Percentiles rank a stretch among this genome's conserved stretches.
phyloP scores from a whole-genome alignment of 2,329 filamentous ascomycete genomes.

The Albophoma yamanashiensis region DNA sequence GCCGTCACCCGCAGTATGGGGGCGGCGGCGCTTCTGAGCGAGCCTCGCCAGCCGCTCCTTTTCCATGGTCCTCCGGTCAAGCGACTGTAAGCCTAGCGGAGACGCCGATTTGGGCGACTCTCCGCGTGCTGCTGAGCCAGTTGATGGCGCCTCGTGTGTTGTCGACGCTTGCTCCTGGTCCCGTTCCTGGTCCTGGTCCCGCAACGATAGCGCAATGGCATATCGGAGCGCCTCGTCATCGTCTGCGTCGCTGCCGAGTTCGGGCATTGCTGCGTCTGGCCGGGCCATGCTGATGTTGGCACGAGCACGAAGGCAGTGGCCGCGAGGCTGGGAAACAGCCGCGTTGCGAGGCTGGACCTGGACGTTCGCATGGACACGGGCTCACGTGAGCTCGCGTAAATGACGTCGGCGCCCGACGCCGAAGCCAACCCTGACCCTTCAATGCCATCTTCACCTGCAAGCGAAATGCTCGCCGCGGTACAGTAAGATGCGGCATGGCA shows the following conservation, averaged over 20 bases:
- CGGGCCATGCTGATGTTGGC: not conserved
- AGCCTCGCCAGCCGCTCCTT: conserved; percentile 65
- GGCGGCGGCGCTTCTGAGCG: conserved; percentile 37
- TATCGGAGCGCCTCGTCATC: conserved; percentile 50
- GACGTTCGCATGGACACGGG: conserved; percentile 6
- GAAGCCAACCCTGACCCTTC: not conserved
- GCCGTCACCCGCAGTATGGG: conserved; percentile 9
- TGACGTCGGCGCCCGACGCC: not conserved
- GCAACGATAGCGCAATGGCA: conserved; percentile 50
- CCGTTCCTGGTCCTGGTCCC: conserved; percentile 17
- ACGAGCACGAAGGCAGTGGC: no score
- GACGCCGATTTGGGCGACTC: not conserved
- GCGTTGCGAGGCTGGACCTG: not conserved
- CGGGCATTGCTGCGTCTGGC: conserved; percentile 4
- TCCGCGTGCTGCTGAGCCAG: not conserved
- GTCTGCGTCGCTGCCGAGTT: conserved; percentile 25
- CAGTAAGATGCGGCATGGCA: not conserved
- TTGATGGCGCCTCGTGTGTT: not conserved
- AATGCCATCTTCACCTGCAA: not conserved
- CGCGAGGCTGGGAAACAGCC: not conserved
- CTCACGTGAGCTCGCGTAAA: conserved; percentile 15
- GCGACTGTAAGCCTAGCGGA: conserved; percentile 31
- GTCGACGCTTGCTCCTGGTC: not conserved
- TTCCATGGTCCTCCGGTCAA: conserved; percentile 80
- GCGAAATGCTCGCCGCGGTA: not conserved